phyloP scores from a whole-genome alignment of 495 filamentous ascomycete species.

The Aspergillus cristatus region DNA sequence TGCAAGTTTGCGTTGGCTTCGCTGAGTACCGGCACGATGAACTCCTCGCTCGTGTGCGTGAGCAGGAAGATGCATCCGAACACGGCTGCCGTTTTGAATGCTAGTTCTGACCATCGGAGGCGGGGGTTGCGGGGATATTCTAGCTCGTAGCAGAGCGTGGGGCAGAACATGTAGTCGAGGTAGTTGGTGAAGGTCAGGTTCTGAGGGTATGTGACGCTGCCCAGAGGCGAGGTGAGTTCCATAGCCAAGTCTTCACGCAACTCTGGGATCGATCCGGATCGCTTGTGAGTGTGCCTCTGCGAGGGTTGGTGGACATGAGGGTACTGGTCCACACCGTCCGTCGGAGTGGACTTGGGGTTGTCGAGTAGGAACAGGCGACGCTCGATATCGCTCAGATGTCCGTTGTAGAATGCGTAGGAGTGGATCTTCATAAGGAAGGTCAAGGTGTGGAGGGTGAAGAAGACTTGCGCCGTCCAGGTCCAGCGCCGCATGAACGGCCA shows the following conservation, averaged over 20 bases:
- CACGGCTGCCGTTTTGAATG: constrained; percentile 77
- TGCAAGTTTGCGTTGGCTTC: constrained; percentile 66
- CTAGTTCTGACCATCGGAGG: constrained; percentile 72
- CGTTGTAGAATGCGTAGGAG: constrained; percentile 96
- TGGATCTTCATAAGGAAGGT: constrained; percentile 97
- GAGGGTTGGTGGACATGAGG: constrained; percentile 45
- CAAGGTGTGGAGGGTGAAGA: constrained; percentile 83
- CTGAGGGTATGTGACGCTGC: constrained; percentile 79
- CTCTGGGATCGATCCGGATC: constrained; percentile 45
- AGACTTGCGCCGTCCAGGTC: constrained; percentile 95
- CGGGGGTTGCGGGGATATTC: constrained; percentile 79
- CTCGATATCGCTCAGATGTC: constrained; percentile 82
- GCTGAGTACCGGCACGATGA: constrained; percentile 80
- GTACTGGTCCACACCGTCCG: constrained; percentile 63
- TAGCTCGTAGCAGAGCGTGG: constrained; percentile 94
- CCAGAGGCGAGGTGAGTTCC: constrained; percentile 82
- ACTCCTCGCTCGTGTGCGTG: constrained; percentile 86
- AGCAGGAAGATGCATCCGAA: constrained; percentile 96
- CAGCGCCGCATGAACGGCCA: constrained; percentile 82
- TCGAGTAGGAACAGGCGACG: constrained; percentile 72
- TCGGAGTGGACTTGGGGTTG: constrained; percentile 58
- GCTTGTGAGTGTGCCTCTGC: constrained; percentile 24
- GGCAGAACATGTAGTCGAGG: constrained; percentile 80
- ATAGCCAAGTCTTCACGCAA: constrained; percentile 82
- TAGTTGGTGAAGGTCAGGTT: constrained; percentile 82